These are phyloP conservation scores for Dianthus caryophyllus DNA, from an alignment of 148 eudicot species.

Conservation along the genomic window DNA sequence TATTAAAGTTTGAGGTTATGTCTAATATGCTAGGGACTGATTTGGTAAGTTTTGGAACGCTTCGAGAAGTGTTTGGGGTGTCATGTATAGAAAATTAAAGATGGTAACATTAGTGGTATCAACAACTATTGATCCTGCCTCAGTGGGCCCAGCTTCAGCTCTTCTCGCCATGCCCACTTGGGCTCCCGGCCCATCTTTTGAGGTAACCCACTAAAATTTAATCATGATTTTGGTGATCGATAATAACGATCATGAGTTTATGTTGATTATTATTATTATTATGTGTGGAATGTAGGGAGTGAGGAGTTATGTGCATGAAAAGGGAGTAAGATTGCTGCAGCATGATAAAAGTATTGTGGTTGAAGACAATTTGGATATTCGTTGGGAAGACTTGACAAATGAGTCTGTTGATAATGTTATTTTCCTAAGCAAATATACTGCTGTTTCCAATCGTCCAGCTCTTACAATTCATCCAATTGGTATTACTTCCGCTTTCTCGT, in stretches of 20 bases:
- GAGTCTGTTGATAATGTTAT: constrained; percentile 56
- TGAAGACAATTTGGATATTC: constrained; percentile 56
- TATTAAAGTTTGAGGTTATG: too few species aligned
- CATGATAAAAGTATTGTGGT: constrained; percentile 50
- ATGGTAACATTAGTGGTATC: constrained; percentile 72
- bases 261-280: too few species aligned
- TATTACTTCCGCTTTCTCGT: background rate
- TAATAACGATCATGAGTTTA: background rate
- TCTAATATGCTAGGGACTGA: too few species aligned
- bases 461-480: constrained; percentile 78
- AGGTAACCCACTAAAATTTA: constrained; percentile 18
- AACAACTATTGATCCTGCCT: constrained; percentile 65
- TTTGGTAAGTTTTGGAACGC: too few species aligned
- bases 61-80: too few species aligned
- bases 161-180: constrained; percentile 64
- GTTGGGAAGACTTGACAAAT: constrained; percentile 55
- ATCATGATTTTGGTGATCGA: background rate
- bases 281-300: constrained; percentile 31
- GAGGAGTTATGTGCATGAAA: constrained; percentile 43
- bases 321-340: constrained; percentile 51
- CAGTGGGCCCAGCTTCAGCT: constrained; percentile 52
- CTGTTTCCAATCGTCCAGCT: constrained; percentile 70
- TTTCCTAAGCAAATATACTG: constrained; percentile 63
- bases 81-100: background rate
- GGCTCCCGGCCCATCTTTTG: constrained; percentile 53